These are phyloP conservation scores for Petrea volubilis DNA, from an alignment of 257 asterid species.

Conservation along the genomic window DNA sequence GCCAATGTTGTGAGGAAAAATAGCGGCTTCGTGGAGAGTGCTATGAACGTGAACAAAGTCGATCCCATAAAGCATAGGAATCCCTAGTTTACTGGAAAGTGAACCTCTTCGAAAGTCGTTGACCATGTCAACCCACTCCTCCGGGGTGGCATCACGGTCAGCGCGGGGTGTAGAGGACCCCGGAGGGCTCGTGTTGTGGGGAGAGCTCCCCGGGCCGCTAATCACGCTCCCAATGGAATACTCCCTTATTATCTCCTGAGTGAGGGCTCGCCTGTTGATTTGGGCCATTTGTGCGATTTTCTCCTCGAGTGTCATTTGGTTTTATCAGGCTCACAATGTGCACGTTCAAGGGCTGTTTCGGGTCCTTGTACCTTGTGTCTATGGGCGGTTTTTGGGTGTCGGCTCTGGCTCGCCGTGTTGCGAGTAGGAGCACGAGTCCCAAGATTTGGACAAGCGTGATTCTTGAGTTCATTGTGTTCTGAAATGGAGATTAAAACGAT, in stretches of 20 bases:
- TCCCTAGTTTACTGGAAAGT: slow-evolving; percentile 16
- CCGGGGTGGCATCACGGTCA: not conserved
- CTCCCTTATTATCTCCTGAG: slow-evolving; percentile 13
- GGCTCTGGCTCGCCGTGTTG: not conserved
- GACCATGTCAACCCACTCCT: slow-evolving; percentile 27
- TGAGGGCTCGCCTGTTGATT: slow-evolving; percentile 3
- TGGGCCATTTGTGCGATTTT: slow-evolving; percentile 37
- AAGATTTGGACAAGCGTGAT: not conserved
- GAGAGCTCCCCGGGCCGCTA: not conserved
- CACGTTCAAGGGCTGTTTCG: not conserved
- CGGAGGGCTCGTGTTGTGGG: no score
- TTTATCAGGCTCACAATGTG: slow-evolving; percentile 20
- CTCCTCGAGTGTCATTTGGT: slow-evolving; percentile 27
- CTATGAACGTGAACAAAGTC: slow-evolving; percentile 24
- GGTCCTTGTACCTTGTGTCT: slow-evolving; percentile 27
- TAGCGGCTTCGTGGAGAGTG: slow-evolving; percentile 2
- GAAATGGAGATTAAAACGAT: no score
- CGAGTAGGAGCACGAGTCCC: slow-evolving; percentile 2
- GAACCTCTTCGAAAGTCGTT: slow-evolving; percentile 11
- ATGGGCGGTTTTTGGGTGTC: not conserved
- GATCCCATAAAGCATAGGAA: slow-evolving; percentile 14
- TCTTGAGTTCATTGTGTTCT: slow-evolving; percentile 9
- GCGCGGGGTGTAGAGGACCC: not conserved
- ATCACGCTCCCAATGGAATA: slow-evolving; percentile 28
- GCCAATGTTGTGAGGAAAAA: slow-evolving; percentile 25